phyloP scores from a whole-genome alignment of 2,329 filamentous ascomycete genomes.

The Bertia moriformis region DNA sequence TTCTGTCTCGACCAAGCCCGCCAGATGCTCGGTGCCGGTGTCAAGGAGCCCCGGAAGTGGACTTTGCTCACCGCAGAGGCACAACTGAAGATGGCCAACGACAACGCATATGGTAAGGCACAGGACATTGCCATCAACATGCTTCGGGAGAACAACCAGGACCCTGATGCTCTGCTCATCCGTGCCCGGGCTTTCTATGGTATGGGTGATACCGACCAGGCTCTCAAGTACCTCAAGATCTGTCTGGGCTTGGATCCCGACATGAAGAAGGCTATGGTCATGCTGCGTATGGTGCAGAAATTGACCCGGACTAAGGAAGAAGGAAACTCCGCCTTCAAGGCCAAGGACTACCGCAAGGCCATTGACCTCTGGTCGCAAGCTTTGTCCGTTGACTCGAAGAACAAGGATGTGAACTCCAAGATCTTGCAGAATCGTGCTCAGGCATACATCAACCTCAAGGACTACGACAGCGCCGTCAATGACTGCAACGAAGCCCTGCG shows the following conservation, averaged over 20 bases:
- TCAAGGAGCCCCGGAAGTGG: slow-evolving; percentile 80
- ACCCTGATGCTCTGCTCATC: slow-evolving; percentile 84
- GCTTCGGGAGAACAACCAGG: slow-evolving; percentile 72
- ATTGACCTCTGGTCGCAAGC: slow-evolving; percentile 75
- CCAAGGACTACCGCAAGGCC: slow-evolving; percentile 63
- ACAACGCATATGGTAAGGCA: slow-evolving; percentile 78
- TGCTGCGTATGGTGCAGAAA: slow-evolving; percentile 78
- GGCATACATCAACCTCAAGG: slow-evolving; percentile 70
- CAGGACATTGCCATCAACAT: slow-evolving; percentile 84
- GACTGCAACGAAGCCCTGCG: slow-evolving; percentile 76
- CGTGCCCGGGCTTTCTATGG: slow-evolving; percentile 77
- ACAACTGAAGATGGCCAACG: slow-evolving; percentile 79
- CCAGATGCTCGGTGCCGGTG: slow-evolving; percentile 59
- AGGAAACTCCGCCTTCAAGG: slow-evolving; percentile 82
- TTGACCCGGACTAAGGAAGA: slow-evolving; percentile 87
- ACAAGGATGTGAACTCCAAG: slow-evolving; percentile 89
- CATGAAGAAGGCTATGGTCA: slow-evolving; percentile 75
- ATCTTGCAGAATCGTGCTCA: slow-evolving; percentile 85
- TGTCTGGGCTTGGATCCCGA: slow-evolving; percentile 85
- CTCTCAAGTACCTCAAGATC: slow-evolving; percentile 79
- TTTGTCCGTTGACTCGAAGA: slow-evolving; percentile 69
- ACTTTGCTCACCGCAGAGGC: slow-evolving; percentile 83
- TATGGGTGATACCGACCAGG: slow-evolving; percentile 89
- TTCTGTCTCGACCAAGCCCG: slow-evolving; percentile 86
- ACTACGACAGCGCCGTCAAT: slow-evolving; percentile 64